Percentiles rank a stretch among this genome's conserved stretches.
Evolutionary conservation across 192 early-diverging fungal genomes (phyloP).

Genomic region (Backusella morwellensis): DNA sequence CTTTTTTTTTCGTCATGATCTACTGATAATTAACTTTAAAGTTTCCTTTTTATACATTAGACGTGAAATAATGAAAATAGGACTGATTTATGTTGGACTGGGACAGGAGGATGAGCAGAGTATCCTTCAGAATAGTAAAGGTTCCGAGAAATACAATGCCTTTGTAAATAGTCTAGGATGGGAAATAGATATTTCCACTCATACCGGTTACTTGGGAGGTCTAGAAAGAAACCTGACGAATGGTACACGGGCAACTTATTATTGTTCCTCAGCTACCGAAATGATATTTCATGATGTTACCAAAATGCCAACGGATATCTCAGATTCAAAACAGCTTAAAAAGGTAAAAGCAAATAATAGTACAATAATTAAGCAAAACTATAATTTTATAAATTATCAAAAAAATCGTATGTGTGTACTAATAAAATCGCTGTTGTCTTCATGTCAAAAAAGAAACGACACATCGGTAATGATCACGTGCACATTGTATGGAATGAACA

Average conservation of each 20-base stretch:
- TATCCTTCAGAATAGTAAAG: constrained; percentile 76
- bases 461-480: constrained; percentile 98
- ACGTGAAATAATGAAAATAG: constrained; percentile 89
- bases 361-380: background rate
- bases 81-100: constrained; percentile 85
- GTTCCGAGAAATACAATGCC: constrained; percentile 73
- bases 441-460: constrained; percentile 72
- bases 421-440: background rate
- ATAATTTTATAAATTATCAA: background rate
- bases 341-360: constrained; percentile 62
- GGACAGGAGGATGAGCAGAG: constrained; percentile 88
- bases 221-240: constrained; percentile 81
- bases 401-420: background rate
- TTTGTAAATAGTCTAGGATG: constrained; percentile 94
- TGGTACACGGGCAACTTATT: constrained; percentile 78
- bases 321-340: constrained; percentile 84
- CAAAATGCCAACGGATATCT: constrained; percentile 79
- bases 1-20: background rate
- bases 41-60: constrained; percentile 29
- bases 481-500: constrained; percentile 99
- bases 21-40: constrained; percentile 8
- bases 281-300: constrained; percentile 91
- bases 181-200: constrained; percentile 83
- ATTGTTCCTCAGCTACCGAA: constrained; percentile 79
- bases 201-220: constrained; percentile 85